Evolutionary conservation across 78 protist species (phyloP), one percentile per base, ranked within the genome.

Genomic region (Dictyostelium capitatum): DNA sequence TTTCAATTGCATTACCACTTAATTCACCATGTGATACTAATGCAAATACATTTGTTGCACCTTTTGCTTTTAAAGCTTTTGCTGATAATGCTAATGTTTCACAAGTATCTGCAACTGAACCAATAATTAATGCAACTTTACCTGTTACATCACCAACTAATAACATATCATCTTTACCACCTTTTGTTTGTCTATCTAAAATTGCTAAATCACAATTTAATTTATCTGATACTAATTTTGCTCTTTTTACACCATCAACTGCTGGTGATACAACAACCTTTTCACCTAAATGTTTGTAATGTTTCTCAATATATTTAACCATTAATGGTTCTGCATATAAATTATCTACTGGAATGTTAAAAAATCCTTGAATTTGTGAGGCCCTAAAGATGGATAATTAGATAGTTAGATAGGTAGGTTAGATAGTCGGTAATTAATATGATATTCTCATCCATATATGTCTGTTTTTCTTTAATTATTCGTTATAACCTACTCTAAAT

Each of bases 231-330:
- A 97, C 95, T 46, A 95, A 28, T 78, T 89, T 90, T 43, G 97
- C 95, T 57, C 97, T 72, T 89, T 96, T 95, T 30, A 93, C 97
- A 46, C 97, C 98, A 30, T 97, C 98, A 6, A 97, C 97, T n/a
- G 96, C 96, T 37, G 97, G 97, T 12, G 97, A 94, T 14, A 97
- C 95, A 6, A 97, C 84, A 57, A 95, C 97, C 50, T 47, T 74
- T 43, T 74, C 80, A 11, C 51, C 84, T 59, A 59, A 59, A 32
- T 64, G 73, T 53, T 87, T 89, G 41, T 95, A 79, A 53, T 91
- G 79, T 43, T 96, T 94, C 30, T 50, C 84, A 51, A 97, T 91
- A 64, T 94, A 95, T 78, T 93, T 81, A 54, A 91, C 92, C 50
- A 97, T 57, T 54, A 96, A 69, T 74, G 96, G 97, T 53, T 94